A percentile compares a stretch with the other conserved stretches of the same genome.
Evolutionary conservation across 179 eudicot species (phyloP).

Genomic region (Vitellaria paradoxa): DNA sequence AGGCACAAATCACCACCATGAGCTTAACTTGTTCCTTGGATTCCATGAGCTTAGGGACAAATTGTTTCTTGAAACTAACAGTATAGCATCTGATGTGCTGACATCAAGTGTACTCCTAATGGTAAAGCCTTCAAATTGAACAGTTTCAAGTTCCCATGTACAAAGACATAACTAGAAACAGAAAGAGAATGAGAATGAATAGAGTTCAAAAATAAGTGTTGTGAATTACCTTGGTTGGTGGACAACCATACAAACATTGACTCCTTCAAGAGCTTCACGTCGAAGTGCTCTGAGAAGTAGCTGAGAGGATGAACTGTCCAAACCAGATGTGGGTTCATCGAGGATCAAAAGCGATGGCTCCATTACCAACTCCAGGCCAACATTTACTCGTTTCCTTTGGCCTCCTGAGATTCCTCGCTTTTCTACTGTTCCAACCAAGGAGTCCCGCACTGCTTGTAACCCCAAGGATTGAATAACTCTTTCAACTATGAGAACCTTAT

Average conservation of each 20-base stretch:
- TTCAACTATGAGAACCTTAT: constrained; percentile 79
- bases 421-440: constrained; percentile 94
- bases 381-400: constrained; percentile 93
- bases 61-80: neutral
- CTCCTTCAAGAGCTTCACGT: constrained; percentile 90
- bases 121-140: neutral
- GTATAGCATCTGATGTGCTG: constrained; percentile 1
- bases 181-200: neutral
- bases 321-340: constrained; percentile 97
- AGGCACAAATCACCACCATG: neutral
- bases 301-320: constrained; percentile 93
- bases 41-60: neutral
- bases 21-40: neutral
- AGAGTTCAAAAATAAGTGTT: neutral
- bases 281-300: constrained; percentile 78
- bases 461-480: constrained; percentile 87
- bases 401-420: constrained; percentile 97
- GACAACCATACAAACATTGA: constrained; percentile 90
- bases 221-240: constrained; percentile 87
- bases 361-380: constrained; percentile 94
- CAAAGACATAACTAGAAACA: neutral
- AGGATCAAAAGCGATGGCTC: constrained; percentile 88
- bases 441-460: constrained; percentile 74
- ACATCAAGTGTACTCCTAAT: neutral
- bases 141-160: neutral